phyloP scores from a whole-genome alignment of 2,329 filamentous ascomycete genomes.

The Hymenoscyphus linearis region DNA sequence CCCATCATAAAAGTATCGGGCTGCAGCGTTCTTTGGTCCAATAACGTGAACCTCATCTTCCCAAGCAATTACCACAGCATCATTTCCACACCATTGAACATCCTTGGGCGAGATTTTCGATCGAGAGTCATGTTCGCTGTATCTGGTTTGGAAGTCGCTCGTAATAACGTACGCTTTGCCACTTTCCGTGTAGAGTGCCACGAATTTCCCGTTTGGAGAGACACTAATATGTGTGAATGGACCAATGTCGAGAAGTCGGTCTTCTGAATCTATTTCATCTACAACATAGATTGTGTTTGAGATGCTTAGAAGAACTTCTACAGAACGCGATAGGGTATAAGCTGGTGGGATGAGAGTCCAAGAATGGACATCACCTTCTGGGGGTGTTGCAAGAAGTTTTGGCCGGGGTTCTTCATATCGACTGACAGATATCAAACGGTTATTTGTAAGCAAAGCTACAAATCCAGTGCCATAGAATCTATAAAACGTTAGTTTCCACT shows the following conservation, averaged over 20 bases:
- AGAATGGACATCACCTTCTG: conserved; percentile 73
- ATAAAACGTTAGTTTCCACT: conserved; percentile 2
- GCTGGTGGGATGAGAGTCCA: conserved; percentile 87
- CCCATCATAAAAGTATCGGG: conserved; percentile 81
- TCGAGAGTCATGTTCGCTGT: conserved; percentile 87
- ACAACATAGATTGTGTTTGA: conserved; percentile 78
- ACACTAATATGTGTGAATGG: conserved; percentile 88
- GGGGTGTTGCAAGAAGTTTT: conserved; percentile 69
- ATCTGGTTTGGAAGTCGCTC: conserved; percentile 86
- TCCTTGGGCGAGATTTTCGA: conserved; percentile 81
- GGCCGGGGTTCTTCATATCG: conserved; percentile 88
- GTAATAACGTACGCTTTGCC: conserved; percentile 90
- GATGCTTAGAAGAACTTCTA: conserved; percentile 86
- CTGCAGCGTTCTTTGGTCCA: conserved; percentile 72
- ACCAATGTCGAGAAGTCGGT: conserved; percentile 83
- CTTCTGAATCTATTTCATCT: conserved; percentile 85
- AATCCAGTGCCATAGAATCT: conserved; percentile 86
- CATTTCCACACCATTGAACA: conserved; percentile 93
- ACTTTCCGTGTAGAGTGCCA: conserved; percentile 79
- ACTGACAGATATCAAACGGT: conserved; percentile 78
- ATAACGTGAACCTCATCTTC: conserved; percentile 96
- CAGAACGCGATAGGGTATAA: conserved; percentile 83
- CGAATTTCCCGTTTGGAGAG: conserved; percentile 84
- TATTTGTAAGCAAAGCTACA: conserved; percentile 85
- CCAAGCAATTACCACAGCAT: conserved; percentile 90